phyloP scores from a whole-genome alignment of 78 protist species.

The Diacronema lutheri region DNA sequence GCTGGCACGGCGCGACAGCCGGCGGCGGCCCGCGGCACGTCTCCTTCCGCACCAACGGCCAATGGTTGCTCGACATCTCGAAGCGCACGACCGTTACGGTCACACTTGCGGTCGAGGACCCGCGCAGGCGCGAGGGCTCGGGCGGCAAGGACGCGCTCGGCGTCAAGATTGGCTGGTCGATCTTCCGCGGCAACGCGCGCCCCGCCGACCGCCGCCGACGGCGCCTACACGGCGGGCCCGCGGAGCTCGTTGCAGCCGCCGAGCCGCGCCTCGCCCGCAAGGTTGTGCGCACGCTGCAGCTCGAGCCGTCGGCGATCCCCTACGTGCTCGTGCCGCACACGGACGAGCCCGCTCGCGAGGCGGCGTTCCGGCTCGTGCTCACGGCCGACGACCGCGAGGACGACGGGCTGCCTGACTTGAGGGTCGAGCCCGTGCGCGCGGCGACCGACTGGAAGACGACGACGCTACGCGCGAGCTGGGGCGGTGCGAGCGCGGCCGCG shows the following conservation, averaged over 20 bases:
- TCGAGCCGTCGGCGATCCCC: neutral
- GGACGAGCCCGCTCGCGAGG: neutral
- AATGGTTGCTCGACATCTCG: neutral
- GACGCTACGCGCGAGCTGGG: too few species aligned
- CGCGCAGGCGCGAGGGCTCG: neutral
- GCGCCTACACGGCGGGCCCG: neutral
- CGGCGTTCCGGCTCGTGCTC: neutral
- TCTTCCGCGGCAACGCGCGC: neutral
- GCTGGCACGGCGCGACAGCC: neutral
- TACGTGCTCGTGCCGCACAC: neutral
- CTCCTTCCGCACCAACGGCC: neutral
- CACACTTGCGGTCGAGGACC: neutral
- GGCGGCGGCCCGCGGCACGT: neutral
- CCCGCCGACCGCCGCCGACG: neutral
- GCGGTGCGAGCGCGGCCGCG: too few species aligned
- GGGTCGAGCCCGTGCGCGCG: too few species aligned
- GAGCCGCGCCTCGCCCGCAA: neutral
- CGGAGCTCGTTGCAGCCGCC: neutral
- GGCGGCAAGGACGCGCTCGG: neutral
- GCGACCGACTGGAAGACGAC: too few species aligned
- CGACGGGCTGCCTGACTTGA: slow-evolving; percentile 5
- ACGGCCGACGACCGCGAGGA: slow-evolving; percentile 11
- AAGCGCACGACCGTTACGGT: neutral
- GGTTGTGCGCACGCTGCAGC: neutral
- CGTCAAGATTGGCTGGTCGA: neutral